phyloP scores from a whole-genome alignment of 169 alveolate genomes.

The Condylostoma magnum region DNA sequence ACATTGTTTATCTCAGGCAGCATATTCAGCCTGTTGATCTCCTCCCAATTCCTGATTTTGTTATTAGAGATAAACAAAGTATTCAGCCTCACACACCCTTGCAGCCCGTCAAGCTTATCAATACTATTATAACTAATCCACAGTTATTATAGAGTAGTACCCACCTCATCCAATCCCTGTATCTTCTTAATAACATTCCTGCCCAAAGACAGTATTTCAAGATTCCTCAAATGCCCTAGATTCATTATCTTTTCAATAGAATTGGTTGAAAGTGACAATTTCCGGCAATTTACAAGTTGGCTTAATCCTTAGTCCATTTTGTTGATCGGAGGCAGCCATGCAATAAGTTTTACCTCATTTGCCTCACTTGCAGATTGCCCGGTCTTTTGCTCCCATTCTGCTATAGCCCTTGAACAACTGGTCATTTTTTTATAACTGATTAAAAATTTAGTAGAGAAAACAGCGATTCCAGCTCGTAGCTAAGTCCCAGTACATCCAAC shows the following conservation, averaged over 20 bases:
- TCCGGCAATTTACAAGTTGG: slow-evolving; percentile 62
- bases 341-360: slow-evolving; percentile 46
- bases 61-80: slow-evolving; percentile 76
- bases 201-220: slow-evolving; percentile 74
- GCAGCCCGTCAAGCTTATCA: slow-evolving; percentile 80
- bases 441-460: too few relatives aligned
- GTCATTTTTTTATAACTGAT: slow-evolving; percentile 17
- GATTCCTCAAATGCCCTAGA: slow-evolving; percentile 59
- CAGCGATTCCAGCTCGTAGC: slow-evolving; percentile 7
- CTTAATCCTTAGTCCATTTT: slow-evolving; percentile 76
- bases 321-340: slow-evolving; percentile 64
- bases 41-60: slow-evolving; percentile 76
- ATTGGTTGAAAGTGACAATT: slow-evolving; percentile 71
- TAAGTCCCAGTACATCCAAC: slow-evolving; percentile 56
- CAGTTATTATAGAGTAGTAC: slow-evolving; percentile 66
- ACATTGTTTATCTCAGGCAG: slow-evolving; percentile 69
- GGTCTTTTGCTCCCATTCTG: slow-evolving; percentile 53
- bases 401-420: slow-evolving; percentile 53
- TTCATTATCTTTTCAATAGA: slow-evolving; percentile 73
- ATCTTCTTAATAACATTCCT: slow-evolving; percentile 76
- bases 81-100: slow-evolving; percentile 65
- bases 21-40: slow-evolving; percentile 67
- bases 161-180: slow-evolving; percentile 78
- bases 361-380: slow-evolving; percentile 59
- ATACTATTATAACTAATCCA: slow-evolving; percentile 78